phyloP scores from a whole-genome alignment of 2,329 filamentous ascomycete genomes.

The Calonectria pseudoturangicola region DNA sequence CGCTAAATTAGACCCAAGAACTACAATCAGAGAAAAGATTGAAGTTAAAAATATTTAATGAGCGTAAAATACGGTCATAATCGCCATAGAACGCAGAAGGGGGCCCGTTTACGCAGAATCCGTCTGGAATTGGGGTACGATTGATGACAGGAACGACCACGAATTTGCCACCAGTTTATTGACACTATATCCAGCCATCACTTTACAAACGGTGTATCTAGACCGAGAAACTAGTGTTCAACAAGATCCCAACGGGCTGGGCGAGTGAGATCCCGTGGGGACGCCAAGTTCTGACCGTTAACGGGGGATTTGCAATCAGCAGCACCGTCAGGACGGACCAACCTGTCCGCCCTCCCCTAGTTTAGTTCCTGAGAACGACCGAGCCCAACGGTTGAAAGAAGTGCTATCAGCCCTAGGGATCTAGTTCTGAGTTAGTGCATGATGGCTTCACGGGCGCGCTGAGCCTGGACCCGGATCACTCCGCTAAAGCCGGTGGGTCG shows the following conservation, averaged over 20 bases:
- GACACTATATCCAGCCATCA: not conserved
- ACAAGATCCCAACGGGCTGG: not conserved
- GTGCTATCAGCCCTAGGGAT: slow-evolving; percentile 10
- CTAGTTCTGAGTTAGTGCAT: not conserved
- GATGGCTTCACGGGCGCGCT: not conserved
- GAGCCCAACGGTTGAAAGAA: slow-evolving; percentile 1
- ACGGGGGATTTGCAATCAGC: not conserved
- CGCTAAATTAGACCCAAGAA: no score
- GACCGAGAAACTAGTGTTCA: not conserved
- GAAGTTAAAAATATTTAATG: no score
- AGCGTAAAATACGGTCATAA: no score
- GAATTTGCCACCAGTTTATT: no score
- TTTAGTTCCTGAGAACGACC: not conserved
- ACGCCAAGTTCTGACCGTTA: not conserved
- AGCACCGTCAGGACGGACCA: not conserved
- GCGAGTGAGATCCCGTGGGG: not conserved
- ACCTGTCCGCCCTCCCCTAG: not conserved
- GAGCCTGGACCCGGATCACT: slow-evolving; percentile 3
- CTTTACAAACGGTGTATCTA: not conserved
- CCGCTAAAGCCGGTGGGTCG: not conserved
- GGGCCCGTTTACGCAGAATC: no score
- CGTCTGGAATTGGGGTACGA: no score
- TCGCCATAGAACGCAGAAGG: no score
- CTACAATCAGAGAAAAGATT: no score
- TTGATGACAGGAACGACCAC: no score